Evolutionary conservation across 225 moss, liverwort and hornwort species (phyloP).

Genomic region (Pleurozium schreberi): DNA sequence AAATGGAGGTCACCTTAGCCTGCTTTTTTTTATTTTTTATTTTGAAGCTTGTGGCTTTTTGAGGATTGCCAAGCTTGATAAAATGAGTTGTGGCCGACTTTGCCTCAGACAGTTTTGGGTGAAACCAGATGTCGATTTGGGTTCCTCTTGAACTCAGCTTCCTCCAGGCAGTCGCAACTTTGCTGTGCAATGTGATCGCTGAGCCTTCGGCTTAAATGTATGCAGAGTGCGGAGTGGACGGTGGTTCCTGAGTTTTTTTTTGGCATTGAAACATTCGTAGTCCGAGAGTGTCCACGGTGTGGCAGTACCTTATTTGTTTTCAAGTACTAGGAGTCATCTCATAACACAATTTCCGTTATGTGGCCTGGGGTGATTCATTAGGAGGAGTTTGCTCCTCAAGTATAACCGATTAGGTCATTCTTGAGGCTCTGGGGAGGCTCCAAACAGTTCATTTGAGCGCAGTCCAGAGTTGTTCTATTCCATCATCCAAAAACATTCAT

Average conservation of each 20-base stretch:
- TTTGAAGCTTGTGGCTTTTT: not conserved
- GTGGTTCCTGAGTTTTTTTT: not conserved
- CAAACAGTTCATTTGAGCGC: not conserved
- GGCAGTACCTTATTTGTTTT: not conserved
- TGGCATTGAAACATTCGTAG: not conserved
- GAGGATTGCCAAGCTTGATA: not conserved
- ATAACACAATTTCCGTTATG: too few species aligned
- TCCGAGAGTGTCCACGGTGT: not conserved
- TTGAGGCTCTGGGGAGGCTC: too few species aligned
- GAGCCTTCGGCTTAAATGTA: not conserved
- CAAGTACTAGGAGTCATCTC: too few species aligned
- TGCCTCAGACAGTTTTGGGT: too few species aligned
- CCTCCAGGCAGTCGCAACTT: not conserved
- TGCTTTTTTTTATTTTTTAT: too few species aligned
- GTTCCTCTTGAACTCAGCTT: not conserved
- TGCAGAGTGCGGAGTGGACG: fast-evolving
- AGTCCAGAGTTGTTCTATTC: not conserved
- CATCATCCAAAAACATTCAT: not conserved
- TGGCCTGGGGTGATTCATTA: too few species aligned
- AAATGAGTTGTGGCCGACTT: not conserved
- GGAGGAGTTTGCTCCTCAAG: not conserved
- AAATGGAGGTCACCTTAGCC: not conserved
- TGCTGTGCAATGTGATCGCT: not conserved
- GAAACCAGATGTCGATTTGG: not conserved
- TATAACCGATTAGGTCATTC: not conserved